Percentiles rank a stretch among this genome's conserved stretches.
Conservation (phyloP, 192 early-diverging fungal species). For the Spizellomyces punctatus region DNA sequence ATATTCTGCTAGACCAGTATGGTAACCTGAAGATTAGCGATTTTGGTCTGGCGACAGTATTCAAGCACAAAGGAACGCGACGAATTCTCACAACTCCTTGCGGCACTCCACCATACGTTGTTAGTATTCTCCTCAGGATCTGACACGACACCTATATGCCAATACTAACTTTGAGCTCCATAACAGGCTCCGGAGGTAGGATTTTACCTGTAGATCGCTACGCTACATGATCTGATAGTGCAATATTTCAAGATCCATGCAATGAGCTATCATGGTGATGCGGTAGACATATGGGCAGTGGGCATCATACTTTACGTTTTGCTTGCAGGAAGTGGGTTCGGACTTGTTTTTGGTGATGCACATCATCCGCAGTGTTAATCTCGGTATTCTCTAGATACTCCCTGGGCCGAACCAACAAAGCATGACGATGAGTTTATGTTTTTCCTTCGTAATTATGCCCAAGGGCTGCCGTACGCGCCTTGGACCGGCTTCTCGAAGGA, state of each 20-base stretch:
- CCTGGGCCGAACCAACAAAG: slow-evolving; percentile 68
- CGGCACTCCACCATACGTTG: slow-evolving; percentile 74
- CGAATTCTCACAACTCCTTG: slow-evolving; percentile 69
- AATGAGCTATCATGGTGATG: slow-evolving; percentile 59
- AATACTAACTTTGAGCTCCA: background rate
- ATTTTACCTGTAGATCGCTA: too few relatives aligned
- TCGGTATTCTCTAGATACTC: slow-evolving; percentile 52
- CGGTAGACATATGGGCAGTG: slow-evolving; percentile 71
- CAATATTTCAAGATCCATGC: slow-evolving; percentile 17
- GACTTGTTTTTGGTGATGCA: too few relatives aligned
- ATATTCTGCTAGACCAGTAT: slow-evolving; percentile 53
- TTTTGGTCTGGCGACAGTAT: slow-evolving; percentile 75
- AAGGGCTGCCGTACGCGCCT: slow-evolving; percentile 47
- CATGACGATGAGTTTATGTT: slow-evolving; percentile 60
- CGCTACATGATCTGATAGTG: too few relatives aligned
- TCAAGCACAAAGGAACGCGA: slow-evolving; percentile 50
- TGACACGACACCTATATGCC: background rate
- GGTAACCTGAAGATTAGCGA: slow-evolving; percentile 74
- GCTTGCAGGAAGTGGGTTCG: slow-evolving; percentile 63
- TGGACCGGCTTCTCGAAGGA: slow-evolving; percentile 52
- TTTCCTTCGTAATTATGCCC: slow-evolving; percentile 42
- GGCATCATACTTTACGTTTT: slow-evolving; percentile 73
- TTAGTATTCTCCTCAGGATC: slow-evolving; percentile 18
- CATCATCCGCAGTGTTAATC: background rate
- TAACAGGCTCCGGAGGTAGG: slow-evolving; percentile 29